phyloP scores from a whole-genome alignment of 495 filamentous ascomycete genomes.

The Penicillium arizonense region DNA sequence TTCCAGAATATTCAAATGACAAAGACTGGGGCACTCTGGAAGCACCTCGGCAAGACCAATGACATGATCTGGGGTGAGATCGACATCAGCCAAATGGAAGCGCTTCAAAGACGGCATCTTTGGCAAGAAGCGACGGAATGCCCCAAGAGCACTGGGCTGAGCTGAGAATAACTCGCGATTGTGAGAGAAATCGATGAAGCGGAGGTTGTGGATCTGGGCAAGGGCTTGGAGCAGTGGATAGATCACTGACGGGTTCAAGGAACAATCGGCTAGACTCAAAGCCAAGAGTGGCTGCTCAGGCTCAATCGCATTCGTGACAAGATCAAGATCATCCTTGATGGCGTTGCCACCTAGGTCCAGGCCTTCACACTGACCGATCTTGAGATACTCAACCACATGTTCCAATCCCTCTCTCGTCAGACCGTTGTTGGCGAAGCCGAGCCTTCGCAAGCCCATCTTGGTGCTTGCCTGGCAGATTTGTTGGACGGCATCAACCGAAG shows the following conservation, averaged over 20 bases:
- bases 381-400: constrained; percentile 73
- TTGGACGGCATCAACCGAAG: constrained; percentile 66
- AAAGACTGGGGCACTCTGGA: constrained; percentile 77
- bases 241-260: constrained; percentile 68
- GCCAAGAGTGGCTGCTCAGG: constrained; percentile 68
- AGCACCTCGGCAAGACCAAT: constrained; percentile 89
- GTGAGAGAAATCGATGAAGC: constrained; percentile 88
- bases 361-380: constrained; percentile 75
- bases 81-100: constrained; percentile 85
- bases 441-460: constrained; percentile 68
- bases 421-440: constrained; percentile 80
- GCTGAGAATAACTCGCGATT: constrained; percentile 77
- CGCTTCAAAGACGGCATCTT: constrained; percentile 78
- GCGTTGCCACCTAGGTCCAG: constrained; percentile 95
- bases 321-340: constrained; percentile 64
- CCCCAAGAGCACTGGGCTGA: constrained; percentile 69
- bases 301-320: constrained; percentile 64
- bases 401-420: constrained; percentile 70
- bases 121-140: constrained; percentile 80
- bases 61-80: constrained; percentile 77
- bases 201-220: constrained; percentile 67
- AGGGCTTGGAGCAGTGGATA: constrained; percentile 75
- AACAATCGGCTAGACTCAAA: constrained; percentile 84
- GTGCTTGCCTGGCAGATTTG: constrained; percentile 73
- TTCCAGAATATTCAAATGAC: constrained; percentile 84